Conservation (phyloP, 768 basidiomycete species). For the Auricularia sp. region DNA sequence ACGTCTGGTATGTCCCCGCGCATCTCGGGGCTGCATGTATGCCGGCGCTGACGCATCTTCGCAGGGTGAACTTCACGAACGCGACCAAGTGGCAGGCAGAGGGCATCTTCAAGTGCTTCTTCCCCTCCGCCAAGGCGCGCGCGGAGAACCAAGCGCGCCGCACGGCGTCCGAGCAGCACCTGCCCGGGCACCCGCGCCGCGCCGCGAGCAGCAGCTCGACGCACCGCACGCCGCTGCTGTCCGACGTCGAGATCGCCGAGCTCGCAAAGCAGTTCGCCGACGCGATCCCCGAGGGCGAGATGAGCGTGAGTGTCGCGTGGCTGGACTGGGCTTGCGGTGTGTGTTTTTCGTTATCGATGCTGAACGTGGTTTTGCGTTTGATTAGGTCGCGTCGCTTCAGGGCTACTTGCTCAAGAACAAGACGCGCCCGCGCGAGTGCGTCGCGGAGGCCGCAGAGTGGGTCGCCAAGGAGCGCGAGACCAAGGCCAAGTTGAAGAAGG, state of each 20-base stretch:
- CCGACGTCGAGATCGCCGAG: constrained; percentile 63
- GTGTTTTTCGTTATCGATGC: constrained; percentile 1
- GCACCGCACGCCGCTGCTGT: constrained; percentile 56
- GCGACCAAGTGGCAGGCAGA: constrained; percentile 90
- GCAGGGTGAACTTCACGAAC: constrained; percentile 64
- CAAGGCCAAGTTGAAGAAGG: constrained; percentile 71
- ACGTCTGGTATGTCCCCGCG: constrained; percentile 50
- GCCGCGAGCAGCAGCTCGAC: constrained; percentile 22
- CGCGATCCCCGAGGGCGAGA: constrained; percentile 76
- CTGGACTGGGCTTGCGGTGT: background rate
- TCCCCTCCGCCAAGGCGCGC: constrained; percentile 51
- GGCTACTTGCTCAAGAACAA: constrained; percentile 85
- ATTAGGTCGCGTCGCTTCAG: constrained; percentile 70
- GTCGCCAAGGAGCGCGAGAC: constrained; percentile 71
- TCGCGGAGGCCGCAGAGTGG: constrained; percentile 73
- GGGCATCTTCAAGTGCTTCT: constrained; percentile 90
- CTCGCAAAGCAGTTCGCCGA: constrained; percentile 77
- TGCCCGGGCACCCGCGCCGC: constrained; percentile 47
- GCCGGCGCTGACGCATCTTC: background rate
- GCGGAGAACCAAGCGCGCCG: constrained; percentile 11
- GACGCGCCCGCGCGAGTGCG: constrained; percentile 77
- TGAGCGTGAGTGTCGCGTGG: constrained; percentile 50
- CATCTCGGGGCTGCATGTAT: background rate
- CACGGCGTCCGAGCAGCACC: constrained; percentile 48
- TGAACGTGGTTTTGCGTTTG: background rate